Evolutionary conservation across 352 stramenopile genomes (phyloP).

Genomic region (Globisporangium perplexum): DNA sequence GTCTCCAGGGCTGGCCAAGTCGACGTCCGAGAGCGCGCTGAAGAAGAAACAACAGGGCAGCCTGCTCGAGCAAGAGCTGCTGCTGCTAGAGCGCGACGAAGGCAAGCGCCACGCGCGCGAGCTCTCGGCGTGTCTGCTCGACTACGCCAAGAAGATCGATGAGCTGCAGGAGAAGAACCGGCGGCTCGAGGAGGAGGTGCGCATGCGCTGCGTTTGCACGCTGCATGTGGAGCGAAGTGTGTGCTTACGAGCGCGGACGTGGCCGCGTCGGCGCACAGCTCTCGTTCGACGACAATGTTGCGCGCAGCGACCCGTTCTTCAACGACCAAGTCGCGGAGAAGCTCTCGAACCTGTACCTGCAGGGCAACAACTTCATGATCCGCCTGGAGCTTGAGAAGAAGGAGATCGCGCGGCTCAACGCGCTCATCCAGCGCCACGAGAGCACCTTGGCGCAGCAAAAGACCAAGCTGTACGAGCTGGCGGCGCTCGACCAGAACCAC

Average conservation of each 20-base stretch:
- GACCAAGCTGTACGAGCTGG: slow-evolving; percentile 69
- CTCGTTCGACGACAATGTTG: slow-evolving; percentile 65
- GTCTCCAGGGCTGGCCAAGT: slow-evolving; percentile 12
- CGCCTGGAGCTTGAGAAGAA: slow-evolving; percentile 72
- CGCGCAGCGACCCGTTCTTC: slow-evolving; percentile 69
- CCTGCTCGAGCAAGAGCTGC: slow-evolving; percentile 63
- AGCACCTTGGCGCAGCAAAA: slow-evolving; percentile 55
- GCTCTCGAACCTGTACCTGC: slow-evolving; percentile 66
- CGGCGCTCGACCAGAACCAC: slow-evolving; percentile 66
- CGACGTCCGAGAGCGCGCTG: slow-evolving; percentile 17
- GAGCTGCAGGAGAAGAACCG: slow-evolving; percentile 74
- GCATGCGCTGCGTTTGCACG: background rate
- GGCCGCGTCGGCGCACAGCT: slow-evolving; percentile 23
- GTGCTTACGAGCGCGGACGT: too few species aligned
- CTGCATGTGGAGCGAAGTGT: background rate
- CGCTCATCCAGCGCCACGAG: slow-evolving; percentile 65
- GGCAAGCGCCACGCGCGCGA: slow-evolving; percentile 67
- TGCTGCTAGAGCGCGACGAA: slow-evolving; percentile 63
- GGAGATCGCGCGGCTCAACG: slow-evolving; percentile 57
- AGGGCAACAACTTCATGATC: slow-evolving; percentile 83
- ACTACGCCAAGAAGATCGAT: slow-evolving; percentile 76
- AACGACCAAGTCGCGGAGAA: slow-evolving; percentile 71
- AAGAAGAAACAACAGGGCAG: slow-evolving; percentile 38
- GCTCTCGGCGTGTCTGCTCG: slow-evolving; percentile 51
- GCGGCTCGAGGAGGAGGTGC: slow-evolving; percentile 68